Conservation (phyloP, 108 stramenopile genomes). For the Nitzschia inconspicua region DNA sequence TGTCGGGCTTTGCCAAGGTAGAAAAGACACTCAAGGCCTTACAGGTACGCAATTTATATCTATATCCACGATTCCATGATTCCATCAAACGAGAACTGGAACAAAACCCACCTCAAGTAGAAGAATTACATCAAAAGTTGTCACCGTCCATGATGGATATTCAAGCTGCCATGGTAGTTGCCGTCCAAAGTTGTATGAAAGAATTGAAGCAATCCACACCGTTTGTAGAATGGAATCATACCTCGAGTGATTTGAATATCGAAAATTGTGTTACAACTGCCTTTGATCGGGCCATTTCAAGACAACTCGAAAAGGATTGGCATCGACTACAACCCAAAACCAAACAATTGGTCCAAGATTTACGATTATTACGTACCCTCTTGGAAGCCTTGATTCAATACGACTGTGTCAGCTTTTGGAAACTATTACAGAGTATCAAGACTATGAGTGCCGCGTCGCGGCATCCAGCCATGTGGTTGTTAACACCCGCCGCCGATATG, state of each 20-base stretch:
- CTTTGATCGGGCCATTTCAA: conserved; percentile 79
- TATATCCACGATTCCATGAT: conserved; percentile 95
- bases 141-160: conserved; percentile 85
- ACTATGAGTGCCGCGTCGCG: conserved; percentile 56
- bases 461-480: conserved; percentile 87
- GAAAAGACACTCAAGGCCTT: conserved; percentile 84
- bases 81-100: conserved; percentile 78
- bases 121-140: conserved; percentile 83
- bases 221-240: conserved; percentile 68
- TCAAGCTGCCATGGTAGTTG: conserved; percentile 84
- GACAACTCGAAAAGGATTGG: conserved; percentile 96
- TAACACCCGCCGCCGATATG: conserved; percentile 82
- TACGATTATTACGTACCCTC: conserved; percentile 81
- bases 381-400: conserved; percentile 90
- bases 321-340: conserved; percentile 81
- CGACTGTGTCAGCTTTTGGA: conserved; percentile 92
- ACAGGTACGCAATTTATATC: conserved; percentile 78
- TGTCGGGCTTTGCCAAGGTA: conserved; percentile 86
- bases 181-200: conserved; percentile 83
- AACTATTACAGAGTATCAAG: conserved; percentile 70
- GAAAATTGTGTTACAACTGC: conserved; percentile 87
- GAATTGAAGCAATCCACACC: conserved; percentile 74
- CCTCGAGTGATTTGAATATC: conserved; percentile 55
- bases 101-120: conserved; percentile 66
- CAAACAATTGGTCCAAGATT: conserved; percentile 88